Conservation (phyloP, 257 asterid species). For the Henckelia pumila region DNA sequence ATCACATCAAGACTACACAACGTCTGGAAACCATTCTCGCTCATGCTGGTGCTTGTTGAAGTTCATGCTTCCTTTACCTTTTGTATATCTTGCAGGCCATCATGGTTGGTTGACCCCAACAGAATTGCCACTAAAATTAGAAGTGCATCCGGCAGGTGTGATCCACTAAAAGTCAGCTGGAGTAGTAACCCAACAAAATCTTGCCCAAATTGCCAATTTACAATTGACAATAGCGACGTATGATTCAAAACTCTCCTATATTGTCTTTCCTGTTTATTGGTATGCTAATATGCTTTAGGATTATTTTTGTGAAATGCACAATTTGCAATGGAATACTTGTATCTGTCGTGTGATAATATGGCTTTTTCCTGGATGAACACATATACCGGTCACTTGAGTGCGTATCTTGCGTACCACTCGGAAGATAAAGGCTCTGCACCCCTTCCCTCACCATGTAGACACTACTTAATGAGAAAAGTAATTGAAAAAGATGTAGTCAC, state of each 20-base stretch:
- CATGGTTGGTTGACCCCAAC: conserved; percentile 85
- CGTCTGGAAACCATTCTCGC: background rate
- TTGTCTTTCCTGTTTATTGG: conserved; percentile 1
- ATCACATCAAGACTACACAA: background rate
- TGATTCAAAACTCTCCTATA: conserved; percentile 15
- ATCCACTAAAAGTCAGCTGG: conserved; percentile 56
- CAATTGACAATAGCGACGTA: conserved; percentile 84
- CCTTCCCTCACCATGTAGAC: background rate
- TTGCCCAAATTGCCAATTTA: conserved; percentile 78
- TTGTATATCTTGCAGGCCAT: conserved; percentile 50
- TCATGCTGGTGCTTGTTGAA: conserved; percentile 8
- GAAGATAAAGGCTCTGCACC: too few relatives aligned
- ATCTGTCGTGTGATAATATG: conserved; percentile 1
- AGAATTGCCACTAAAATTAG: conserved; percentile 86
- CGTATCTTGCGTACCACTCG: too few relatives aligned
- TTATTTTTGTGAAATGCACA: background rate
- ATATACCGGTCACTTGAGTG: background rate
- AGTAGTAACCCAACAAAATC: conserved; percentile 82
- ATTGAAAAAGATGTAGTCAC: background rate
- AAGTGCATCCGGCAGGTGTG: conserved; percentile 67
- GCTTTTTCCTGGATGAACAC: background rate
- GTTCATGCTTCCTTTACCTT: conserved; percentile 12
- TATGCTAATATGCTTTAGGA: conserved; percentile 1
- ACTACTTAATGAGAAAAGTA: background rate
- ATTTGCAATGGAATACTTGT: background rate